Base-by-base conservation (phyloP, 2,329 filamentous ascomycete species). In the Penicillium aurantiogriseum region DNA sequence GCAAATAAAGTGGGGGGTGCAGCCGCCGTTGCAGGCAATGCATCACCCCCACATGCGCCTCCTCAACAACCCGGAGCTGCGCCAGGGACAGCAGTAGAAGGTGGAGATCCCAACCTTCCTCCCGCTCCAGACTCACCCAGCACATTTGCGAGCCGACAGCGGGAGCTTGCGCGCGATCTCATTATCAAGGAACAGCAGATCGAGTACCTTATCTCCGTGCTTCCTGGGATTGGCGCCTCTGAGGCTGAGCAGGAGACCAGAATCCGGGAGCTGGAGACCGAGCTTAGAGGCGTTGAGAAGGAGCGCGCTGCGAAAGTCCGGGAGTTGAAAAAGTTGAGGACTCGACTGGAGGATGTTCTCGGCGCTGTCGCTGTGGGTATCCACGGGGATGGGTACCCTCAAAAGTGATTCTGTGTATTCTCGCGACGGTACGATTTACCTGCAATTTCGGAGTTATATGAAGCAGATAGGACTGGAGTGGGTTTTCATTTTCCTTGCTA, bases 131-230 rank as follows among this genome's bases (percentile, higher is more conserved):
- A 79, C 58, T 69, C 75, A 0, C 74, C 76, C 8, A 63, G 68
- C 38, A 72, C 71, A 15, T 81, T 81, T 57, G 72, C 74, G 0
- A 70, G 69, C 23, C 74, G 78, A 6, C 78, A 80, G 67, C 69
- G 73, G 11, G 79, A 81, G 59, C 64, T 81, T 6, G 78, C 78
- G n/a, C 72, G 77, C 3, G 79, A 81, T 59, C 67, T 81, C 3
- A 75, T 81, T 40, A 73, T 79, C 56, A 81, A 81, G 65, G 76
- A 79, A 53, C 76, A 80, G 68, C 79, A 81, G 71, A 81, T 81
- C 54, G 79, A 81, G 67, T 75, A 78, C 50, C 60, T 81, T 51
- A 77, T 81, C 42, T 74, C 74, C 6, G 72, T 76, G 29, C 58
- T 81, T 45, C 79, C 79, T 0, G 79, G 79, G 17, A 76, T 80